These are phyloP conservation scores for Trichophyton verrucosum DNA, from an alignment of 2,329 filamentous ascomycete genomes.

Conservation along the genomic window DNA sequence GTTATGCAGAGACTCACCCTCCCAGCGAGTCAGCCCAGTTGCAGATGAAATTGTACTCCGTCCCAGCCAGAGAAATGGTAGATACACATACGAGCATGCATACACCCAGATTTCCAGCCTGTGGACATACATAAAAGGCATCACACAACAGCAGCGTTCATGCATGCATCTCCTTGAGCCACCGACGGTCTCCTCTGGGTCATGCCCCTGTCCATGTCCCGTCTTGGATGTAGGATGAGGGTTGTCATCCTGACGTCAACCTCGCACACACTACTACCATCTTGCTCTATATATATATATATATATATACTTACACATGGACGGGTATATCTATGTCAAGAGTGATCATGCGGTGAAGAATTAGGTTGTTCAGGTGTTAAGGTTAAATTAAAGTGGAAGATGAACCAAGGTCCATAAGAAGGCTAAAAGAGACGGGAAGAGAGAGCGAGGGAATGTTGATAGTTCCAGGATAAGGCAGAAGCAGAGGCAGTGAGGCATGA, in stretches of 20 bases:
- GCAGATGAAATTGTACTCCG: background rate
- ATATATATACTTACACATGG: background rate
- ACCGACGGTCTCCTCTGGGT: background rate
- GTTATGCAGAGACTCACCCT: background rate
- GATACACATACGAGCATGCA: too few relatives aligned
- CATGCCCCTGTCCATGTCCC: background rate
- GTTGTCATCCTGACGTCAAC: background rate
- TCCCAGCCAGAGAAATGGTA: background rate
- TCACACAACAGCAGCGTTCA: background rate
- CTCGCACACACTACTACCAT: background rate
- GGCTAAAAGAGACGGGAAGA: background rate
- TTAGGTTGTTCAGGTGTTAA: background rate
- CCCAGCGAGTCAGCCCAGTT: background rate
- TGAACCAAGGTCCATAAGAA: background rate
- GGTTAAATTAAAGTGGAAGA: constrained; percentile 3
- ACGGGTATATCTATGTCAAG: background rate
- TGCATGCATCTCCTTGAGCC: background rate
- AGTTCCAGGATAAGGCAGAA: too few relatives aligned
- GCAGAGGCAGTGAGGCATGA: background rate
- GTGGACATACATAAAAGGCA: background rate
- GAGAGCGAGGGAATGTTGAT: background rate
- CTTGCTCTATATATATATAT: background rate
- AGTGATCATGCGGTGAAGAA: constrained; percentile 1
- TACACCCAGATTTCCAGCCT: background rate
- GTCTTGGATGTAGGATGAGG: background rate